Conservation (phyloP, 495 filamentous ascomycete genomes). For the Achaetomiella virescens region DNA sequence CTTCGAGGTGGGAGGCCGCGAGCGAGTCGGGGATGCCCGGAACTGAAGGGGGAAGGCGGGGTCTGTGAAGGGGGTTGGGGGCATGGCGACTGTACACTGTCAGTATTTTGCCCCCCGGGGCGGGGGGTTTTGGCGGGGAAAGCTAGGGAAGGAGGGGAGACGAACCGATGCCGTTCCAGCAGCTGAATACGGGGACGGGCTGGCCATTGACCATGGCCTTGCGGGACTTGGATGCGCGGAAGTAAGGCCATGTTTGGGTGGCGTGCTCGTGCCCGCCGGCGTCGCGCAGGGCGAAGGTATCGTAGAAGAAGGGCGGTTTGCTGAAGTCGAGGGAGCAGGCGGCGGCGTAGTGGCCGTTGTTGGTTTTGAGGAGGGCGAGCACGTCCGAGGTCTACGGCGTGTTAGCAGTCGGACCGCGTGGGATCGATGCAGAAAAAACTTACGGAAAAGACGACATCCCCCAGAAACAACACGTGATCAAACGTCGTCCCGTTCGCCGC, state of each 20-base stretch:
- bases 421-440: conserved; percentile 7
- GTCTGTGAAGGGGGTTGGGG: conserved; percentile 23
- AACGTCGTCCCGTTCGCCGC: conserved; percentile 46
- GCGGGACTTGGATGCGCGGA: conserved; percentile 54
- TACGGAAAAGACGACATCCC: conserved; percentile 70
- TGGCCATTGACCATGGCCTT: conserved; percentile 47
- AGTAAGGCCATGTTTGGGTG: conserved; percentile 72
- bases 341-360: conserved; percentile 66
- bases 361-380: conserved; percentile 62
- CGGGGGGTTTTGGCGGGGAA: conserved; percentile 1
- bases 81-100: conserved; percentile 36
- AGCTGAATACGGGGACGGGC: conserved; percentile 65
- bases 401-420: not conserved
- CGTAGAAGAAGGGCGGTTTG: conserved; percentile 64
- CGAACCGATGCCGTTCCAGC: conserved; percentile 75
- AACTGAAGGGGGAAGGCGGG: conserved; percentile 40
- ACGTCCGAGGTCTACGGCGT: conserved; percentile 45
- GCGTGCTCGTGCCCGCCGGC: conserved; percentile 53
- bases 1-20: conserved; percentile 64
- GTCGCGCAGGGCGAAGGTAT: conserved; percentile 81
- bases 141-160: conserved; percentile 1
- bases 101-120: no score
- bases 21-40: conserved; percentile 67
- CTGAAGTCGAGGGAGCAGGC: conserved; percentile 76
- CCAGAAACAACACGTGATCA: conserved; percentile 66